phyloP scores from a whole-genome alignment of 371 early-diverging fungal genomes.

The Mortierella sp. region DNA sequence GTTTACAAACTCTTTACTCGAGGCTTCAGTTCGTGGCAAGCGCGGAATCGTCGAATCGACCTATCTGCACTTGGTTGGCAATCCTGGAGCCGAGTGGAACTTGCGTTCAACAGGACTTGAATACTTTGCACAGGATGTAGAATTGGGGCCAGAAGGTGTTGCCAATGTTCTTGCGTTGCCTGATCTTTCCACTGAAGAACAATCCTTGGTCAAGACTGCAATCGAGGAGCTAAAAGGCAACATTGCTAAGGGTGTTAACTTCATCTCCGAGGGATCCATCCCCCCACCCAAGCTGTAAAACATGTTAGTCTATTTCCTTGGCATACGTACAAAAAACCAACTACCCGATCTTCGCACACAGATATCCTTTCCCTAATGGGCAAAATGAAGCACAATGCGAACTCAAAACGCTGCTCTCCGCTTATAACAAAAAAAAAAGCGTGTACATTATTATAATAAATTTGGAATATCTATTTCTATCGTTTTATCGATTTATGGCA shows the following conservation, averaged over 20 bases:
- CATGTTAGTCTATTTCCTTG: neutral
- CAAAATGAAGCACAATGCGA: too few relatives aligned
- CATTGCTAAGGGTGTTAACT: slow-evolving; percentile 84
- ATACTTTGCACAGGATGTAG: slow-evolving; percentile 96
- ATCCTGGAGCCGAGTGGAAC: slow-evolving; percentile 58
- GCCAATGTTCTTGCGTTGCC: slow-evolving; percentile 90
- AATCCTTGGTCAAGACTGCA: slow-evolving; percentile 86
- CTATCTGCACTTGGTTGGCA: slow-evolving; percentile 81
- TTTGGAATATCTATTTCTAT: too few relatives aligned
- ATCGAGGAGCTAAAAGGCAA: slow-evolving; percentile 93
- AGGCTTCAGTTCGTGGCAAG: slow-evolving; percentile 87
- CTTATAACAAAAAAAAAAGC: neutral
- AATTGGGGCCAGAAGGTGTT: slow-evolving; percentile 94
- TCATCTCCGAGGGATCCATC: slow-evolving; percentile 55
- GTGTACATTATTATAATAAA: too few relatives aligned
- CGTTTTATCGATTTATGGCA: too few relatives aligned
- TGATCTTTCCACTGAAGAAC: slow-evolving; percentile 86
- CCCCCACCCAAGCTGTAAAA: slow-evolving; percentile 42
- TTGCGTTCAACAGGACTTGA: slow-evolving; percentile 73
- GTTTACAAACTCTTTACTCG: slow-evolving; percentile 92
- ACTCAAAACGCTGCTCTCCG: too few relatives aligned
- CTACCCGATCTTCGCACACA: too few relatives aligned
- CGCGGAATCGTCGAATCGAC: slow-evolving; percentile 93
- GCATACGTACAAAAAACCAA: too few relatives aligned
- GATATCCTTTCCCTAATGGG: too few relatives aligned